Percentiles rank a stretch among this genome's conserved stretches.
These are phyloP conservation scores for Asterella californica DNA, from an alignment of 225 moss, liverwort and hornwort genomes.

Conservation along the genomic window DNA sequence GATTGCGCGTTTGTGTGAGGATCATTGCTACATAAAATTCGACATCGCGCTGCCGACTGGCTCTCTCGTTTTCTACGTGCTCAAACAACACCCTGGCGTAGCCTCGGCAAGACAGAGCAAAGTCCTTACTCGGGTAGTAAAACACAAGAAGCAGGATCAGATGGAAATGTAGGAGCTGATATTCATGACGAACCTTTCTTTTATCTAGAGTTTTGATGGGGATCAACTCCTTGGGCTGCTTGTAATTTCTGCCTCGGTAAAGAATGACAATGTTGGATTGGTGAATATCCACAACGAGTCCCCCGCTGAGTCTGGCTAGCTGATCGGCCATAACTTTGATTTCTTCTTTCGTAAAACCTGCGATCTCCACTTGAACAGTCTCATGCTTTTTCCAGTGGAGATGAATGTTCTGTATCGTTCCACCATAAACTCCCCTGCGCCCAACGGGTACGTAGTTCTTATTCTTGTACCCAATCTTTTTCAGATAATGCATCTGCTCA, in stretches of 20 bases:
- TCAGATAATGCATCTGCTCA: conserved; percentile 79
- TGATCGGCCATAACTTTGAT: conserved; percentile 81
- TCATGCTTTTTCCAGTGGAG: conserved; percentile 99
- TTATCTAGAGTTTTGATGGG: conserved; percentile 95
- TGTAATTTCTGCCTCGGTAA: conserved; percentile 93
- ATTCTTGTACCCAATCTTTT: conserved; percentile 95
- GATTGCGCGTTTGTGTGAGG: not conserved
- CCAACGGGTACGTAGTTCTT: conserved; percentile 97
- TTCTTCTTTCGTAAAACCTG: conserved; percentile 73
- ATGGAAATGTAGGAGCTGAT: not conserved
- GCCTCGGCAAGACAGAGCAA: not conserved
- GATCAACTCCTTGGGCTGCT: conserved; percentile 80
- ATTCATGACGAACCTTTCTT: conserved; percentile 57
- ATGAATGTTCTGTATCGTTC: conserved; percentile 95
- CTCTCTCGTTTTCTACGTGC: not conserved
- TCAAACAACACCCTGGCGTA: not conserved
- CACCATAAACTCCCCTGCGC: conserved; percentile 93
- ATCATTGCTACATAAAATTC: not conserved
- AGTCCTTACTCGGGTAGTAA: not conserved
- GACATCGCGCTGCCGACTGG: not conserved
- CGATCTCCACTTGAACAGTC: conserved; percentile 90
- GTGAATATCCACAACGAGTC: conserved; percentile 87
- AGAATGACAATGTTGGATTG: conserved; percentile 83
- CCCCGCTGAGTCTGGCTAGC: conserved; percentile 84
- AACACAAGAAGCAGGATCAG: not conserved